Evolutionary conservation across 352 stramenopile genomes (phyloP).

Genomic region (Phytophthora idaei): DNA sequence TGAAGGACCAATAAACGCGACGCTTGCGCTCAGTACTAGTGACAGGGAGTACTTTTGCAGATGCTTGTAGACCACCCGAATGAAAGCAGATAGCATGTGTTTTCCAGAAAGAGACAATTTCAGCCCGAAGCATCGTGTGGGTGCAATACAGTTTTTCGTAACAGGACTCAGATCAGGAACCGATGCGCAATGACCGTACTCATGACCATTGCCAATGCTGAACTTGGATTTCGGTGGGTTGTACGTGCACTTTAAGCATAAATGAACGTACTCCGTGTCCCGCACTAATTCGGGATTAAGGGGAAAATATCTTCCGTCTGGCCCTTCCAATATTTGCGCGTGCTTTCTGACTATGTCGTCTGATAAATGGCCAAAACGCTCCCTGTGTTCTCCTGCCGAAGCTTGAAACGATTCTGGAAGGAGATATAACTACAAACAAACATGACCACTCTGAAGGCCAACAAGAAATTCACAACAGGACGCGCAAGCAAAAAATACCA

Average conservation of each 20-base stretch:
- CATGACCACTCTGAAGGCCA: too few relatives aligned
- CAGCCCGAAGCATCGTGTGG: background rate
- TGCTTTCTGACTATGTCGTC: too few relatives aligned
- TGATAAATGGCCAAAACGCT: too few relatives aligned
- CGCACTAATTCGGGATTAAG: too few relatives aligned
- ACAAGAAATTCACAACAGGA: too few relatives aligned
- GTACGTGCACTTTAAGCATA: background rate
- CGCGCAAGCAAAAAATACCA: too few relatives aligned
- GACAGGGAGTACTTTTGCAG: background rate
- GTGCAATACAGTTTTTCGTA: background rate
- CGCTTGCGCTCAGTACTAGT: background rate
- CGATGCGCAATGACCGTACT: background rate
- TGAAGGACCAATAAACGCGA: background rate
- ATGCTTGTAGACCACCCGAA: background rate
- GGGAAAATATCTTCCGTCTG: too few relatives aligned
- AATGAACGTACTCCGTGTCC: too few relatives aligned
- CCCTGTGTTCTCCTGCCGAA: too few relatives aligned
- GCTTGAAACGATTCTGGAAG: too few relatives aligned
- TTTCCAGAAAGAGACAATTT: background rate
- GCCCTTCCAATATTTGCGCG: too few relatives aligned
- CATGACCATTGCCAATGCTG: background rate
- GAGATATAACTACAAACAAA: too few relatives aligned
- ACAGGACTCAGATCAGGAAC: background rate
- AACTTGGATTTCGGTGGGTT: conserved; percentile 1
- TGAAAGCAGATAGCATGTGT: background rate